phyloP scores from a whole-genome alignment of 148 eudicot genomes.

The Camellia lanceoleosa region DNA sequence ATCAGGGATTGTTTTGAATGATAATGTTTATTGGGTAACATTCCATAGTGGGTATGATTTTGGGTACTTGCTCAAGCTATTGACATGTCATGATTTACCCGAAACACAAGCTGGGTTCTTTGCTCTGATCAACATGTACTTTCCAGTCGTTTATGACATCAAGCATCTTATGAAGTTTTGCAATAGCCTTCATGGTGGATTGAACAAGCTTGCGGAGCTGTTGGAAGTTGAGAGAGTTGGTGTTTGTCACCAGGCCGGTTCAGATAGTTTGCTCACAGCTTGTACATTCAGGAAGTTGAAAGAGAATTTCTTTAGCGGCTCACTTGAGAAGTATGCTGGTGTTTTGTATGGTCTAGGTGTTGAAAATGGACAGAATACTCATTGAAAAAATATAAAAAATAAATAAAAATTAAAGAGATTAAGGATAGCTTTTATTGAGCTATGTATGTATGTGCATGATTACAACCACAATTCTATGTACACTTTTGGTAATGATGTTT shows the following conservation, averaged over 20 bases:
- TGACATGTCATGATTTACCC: conserved; percentile 43
- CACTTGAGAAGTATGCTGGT: conserved; percentile 54
- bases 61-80: conserved; percentile 54
- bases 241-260: conserved; percentile 54
- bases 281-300: conserved; percentile 56
- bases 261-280: conserved; percentile 60
- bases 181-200: conserved; percentile 50
- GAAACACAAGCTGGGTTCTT: conserved; percentile 41
- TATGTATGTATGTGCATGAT: conserved; percentile 3
- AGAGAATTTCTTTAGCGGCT: conserved; percentile 49
- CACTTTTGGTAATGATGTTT: conserved; percentile 8
- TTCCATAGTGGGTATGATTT: conserved; percentile 60
- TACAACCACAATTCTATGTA: conserved; percentile 13
- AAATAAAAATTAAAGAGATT: neutral
- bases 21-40: conserved; percentile 50
- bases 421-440: conserved; percentile 1
- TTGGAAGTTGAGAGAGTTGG: conserved; percentile 61
- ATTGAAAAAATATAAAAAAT: neutral
- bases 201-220: conserved; percentile 58
- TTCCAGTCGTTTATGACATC: conserved; percentile 50
- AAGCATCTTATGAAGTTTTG: conserved; percentile 56
- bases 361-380: conserved; percentile 36
- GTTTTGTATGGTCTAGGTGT: conserved; percentile 57
- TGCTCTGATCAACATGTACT: conserved; percentile 23
- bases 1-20: conserved; percentile 49